These are phyloP conservation scores for Candida takata DNA, from an alignment of 805 yeast species.

Conservation along the genomic window DNA sequence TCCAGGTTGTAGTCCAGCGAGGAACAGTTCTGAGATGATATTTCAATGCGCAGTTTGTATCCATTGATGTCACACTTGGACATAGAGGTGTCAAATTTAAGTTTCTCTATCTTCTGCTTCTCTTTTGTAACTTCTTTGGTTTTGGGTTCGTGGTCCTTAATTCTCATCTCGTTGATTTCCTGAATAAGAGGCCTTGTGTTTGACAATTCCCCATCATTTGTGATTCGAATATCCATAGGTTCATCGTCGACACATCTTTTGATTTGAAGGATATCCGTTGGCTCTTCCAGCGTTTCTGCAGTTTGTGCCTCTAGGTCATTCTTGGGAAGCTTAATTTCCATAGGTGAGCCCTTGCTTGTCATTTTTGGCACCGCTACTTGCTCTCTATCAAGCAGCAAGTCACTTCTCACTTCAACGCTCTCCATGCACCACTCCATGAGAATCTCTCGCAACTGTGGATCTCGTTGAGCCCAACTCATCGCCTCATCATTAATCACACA, in stretches of 20 bases:
- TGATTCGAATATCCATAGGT: constrained; percentile 12
- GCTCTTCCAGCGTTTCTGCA: constrained; percentile 38
- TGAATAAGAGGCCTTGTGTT: constrained; percentile 41
- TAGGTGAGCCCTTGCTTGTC: constrained; percentile 57
- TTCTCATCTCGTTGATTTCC: constrained; percentile 38
- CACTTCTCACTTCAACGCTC: constrained; percentile 54
- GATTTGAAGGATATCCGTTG: constrained; percentile 22
- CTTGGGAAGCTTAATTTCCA: constrained; percentile 36
- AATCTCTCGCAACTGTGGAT: constrained; percentile 53
- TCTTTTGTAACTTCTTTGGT: not conserved
- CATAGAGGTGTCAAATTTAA: constrained; percentile 24
- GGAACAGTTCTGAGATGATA: constrained; percentile 26
- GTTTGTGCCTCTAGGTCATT: constrained; percentile 33
- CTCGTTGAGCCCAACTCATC: constrained; percentile 52
- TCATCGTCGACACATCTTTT: constrained; percentile 16
- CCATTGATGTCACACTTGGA: constrained; percentile 22
- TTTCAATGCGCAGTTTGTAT: constrained; percentile 30
- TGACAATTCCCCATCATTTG: not conserved
- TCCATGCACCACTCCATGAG: constrained; percentile 81
- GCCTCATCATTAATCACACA: constrained; percentile 68
- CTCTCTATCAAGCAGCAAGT: constrained; percentile 53
- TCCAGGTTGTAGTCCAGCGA: constrained; percentile 29
- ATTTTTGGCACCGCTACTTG: constrained; percentile 60
- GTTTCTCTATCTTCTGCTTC: constrained; percentile 3
- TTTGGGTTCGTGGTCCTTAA: constrained; percentile 1